Evolutionary conservation across 2,329 filamentous ascomycete genomes (phyloP).

Genomic region (Cercospora sp.): DNA sequence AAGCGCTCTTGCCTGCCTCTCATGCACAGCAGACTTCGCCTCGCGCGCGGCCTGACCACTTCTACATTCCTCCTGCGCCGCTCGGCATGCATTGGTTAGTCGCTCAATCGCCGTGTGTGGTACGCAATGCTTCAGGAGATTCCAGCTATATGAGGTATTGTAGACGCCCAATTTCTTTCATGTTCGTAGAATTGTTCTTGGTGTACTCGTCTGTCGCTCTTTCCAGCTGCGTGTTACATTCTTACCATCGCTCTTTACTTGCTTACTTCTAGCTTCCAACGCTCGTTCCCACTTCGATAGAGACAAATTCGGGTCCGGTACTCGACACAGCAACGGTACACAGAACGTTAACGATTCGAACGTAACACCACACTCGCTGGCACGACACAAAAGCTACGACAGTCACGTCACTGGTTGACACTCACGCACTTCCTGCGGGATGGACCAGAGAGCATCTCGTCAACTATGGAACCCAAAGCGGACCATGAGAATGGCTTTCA

Average conservation of each 20-base stretch:
- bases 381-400: neutral
- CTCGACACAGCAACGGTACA: constrained; percentile 5
- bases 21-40: neutral
- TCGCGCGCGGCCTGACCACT: neutral
- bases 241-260: neutral
- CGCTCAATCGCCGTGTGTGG: neutral
- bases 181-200: neutral
- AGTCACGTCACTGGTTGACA: neutral
- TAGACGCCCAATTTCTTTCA: neutral
- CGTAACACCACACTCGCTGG: neutral
- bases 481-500: neutral
- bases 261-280: neutral
- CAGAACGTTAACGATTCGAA: neutral
- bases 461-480: neutral
- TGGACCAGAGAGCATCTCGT: neutral
- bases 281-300: neutral
- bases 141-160: neutral
- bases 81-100: constrained; percentile 3
- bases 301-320: neutral
- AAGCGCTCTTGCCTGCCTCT: neutral
- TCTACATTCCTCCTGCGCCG: constrained; percentile 8
- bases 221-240: neutral
- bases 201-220: neutral
- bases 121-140: neutral
- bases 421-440: neutral